Conservation (phyloP, 306 rosid species). For the Medicago arabica region DNA sequence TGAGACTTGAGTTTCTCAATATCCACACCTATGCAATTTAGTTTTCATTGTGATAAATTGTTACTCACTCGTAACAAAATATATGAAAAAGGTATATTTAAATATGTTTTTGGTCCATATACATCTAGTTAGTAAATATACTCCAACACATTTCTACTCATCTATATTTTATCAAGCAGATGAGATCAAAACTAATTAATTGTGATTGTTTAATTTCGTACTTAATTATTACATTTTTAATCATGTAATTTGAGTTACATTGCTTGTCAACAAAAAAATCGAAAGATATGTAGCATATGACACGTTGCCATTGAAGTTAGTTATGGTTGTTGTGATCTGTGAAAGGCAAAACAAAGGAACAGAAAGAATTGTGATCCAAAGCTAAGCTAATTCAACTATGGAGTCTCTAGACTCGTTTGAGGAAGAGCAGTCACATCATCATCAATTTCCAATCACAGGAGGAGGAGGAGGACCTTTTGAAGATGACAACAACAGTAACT, state of each 20-base stretch:
- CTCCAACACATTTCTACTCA: too few relatives aligned
- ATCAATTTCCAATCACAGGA: constrained; percentile 19
- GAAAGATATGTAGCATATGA: neutral
- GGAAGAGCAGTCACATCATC: constrained; percentile 28
- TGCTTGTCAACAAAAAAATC: neutral
- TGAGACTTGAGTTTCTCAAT: too few relatives aligned
- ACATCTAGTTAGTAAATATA: too few relatives aligned
- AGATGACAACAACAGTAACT: constrained; percentile 47
- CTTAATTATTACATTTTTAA: neutral
- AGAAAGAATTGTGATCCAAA: neutral
- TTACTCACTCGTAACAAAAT: too few relatives aligned
- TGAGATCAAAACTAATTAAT: too few relatives aligned
- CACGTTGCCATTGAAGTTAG: constrained; percentile 5
- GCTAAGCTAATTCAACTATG: neutral
- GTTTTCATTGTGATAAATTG: too few relatives aligned
- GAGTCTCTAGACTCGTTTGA: neutral
- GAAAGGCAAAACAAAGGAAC: neutral
- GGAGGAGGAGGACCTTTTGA: constrained; percentile 36
- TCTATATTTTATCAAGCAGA: too few relatives aligned
- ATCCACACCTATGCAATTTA: too few relatives aligned
- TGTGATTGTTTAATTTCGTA: neutral
- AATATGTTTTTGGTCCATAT: too few relatives aligned
- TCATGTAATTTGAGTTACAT: neutral
- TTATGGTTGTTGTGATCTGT: neutral
- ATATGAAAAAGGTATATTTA: too few relatives aligned